phyloP scores from a whole-genome alignment of 2,329 filamentous ascomycete species.

The Paecilomyces variotii region DNA sequence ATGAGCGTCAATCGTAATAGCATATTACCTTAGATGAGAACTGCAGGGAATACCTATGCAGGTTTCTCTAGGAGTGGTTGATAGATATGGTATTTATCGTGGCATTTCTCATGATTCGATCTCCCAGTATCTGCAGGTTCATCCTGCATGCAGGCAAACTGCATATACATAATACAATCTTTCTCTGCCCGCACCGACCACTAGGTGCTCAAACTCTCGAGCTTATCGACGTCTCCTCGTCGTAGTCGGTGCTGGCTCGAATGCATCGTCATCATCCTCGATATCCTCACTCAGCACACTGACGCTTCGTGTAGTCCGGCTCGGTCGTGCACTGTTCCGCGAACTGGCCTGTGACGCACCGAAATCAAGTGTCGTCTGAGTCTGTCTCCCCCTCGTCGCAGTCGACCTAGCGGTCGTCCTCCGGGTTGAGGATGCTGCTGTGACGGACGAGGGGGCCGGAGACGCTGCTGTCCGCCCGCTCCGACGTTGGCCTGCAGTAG shows the following conservation, averaged over 20 bases:
- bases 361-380: constrained; percentile 37
- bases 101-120: not conserved
- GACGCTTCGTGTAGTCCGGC: constrained; percentile 23
- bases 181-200: not conserved
- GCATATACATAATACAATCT: not conserved
- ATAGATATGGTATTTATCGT: not conserved
- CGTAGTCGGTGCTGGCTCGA: constrained; percentile 30
- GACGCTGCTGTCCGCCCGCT: constrained; percentile 21
- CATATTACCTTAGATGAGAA: no score
- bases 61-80: not conserved
- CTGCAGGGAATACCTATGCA: no score
- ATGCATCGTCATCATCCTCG: constrained; percentile 38
- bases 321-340: constrained; percentile 17
- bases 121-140: not conserved
- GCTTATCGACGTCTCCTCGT: constrained; percentile 15
- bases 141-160: not conserved
- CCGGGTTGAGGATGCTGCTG: constrained; percentile 19
- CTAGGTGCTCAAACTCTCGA: constrained; percentile 6
- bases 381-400: constrained; percentile 16
- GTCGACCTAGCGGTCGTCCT: constrained; percentile 14
- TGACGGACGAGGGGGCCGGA: constrained; percentile 26
- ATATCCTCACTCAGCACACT: constrained; percentile 34
- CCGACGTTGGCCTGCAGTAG: constrained; percentile 16
- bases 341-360: constrained; percentile 28
- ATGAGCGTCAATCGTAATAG: no score